Conservation (phyloP, 176 grass and related monocot species). For the Carex kokanica region DNA sequence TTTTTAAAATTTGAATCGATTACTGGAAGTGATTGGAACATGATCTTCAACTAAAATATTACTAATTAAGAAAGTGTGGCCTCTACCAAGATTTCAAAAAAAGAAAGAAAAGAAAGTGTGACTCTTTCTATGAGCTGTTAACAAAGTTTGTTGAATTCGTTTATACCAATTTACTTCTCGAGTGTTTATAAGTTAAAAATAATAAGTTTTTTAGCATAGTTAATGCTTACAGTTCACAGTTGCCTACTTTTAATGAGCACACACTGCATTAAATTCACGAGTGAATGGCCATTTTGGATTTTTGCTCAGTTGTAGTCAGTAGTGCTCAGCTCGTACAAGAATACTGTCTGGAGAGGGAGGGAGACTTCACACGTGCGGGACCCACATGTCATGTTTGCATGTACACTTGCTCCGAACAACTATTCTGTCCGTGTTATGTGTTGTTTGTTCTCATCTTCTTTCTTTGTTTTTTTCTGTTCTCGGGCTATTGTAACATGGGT, state of each 20-base stretch:
- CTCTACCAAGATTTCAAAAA: no score
- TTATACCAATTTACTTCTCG: no score
- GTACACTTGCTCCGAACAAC: not conserved
- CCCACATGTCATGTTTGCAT: not conserved
- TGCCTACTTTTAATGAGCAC: not conserved
- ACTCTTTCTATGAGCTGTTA: not conserved
- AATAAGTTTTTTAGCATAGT: no score
- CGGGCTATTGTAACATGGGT: not conserved
- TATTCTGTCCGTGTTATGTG: not conserved
- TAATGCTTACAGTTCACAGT: no score
- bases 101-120: no score
- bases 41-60: not conserved
- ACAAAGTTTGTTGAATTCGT: not conserved
- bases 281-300: slow-evolving; percentile 30
- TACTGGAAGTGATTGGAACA: not conserved
- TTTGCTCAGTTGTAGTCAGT: not conserved
- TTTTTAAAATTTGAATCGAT: not conserved
- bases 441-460: not conserved
- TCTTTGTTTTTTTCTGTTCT: not conserved
- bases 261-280: slow-evolving; percentile 27
- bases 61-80: not conserved
- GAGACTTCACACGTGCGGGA: not conserved
- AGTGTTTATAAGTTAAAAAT: no score
- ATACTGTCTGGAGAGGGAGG: not conserved
- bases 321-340: not conserved